Conservation (phyloP, 2,329 filamentous ascomycete species). For the Phoma sp. region DNA sequence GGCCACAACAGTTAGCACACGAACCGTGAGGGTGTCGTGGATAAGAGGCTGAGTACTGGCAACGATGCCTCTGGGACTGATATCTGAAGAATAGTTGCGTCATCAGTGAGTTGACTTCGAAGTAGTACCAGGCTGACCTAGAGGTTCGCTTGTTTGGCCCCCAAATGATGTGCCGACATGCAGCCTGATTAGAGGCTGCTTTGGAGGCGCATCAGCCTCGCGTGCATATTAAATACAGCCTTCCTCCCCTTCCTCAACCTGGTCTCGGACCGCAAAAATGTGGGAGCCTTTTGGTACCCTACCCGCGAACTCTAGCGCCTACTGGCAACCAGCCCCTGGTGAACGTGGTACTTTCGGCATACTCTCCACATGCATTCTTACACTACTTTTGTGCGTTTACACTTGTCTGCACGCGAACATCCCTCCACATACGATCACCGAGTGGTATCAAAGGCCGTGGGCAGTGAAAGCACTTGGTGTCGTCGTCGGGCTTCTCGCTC, state of each 20-base stretch:
- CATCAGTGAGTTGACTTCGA: too few relatives aligned
- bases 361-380: neutral
- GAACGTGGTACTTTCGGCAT: neutral
- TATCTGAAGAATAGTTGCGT: too few relatives aligned
- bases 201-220: too few relatives aligned
- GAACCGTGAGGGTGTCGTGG: neutral
- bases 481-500: neutral
- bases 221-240: too few relatives aligned
- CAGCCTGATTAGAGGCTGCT: too few relatives aligned
- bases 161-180: too few relatives aligned
- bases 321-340: neutral
- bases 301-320: neutral
- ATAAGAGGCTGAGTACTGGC: too few relatives aligned
- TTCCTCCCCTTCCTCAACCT: too few relatives aligned
- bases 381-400: neutral
- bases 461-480: neutral
- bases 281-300: neutral
- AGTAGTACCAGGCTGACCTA: too few relatives aligned
- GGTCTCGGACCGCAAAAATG: neutral
- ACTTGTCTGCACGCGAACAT: constrained; percentile 1
- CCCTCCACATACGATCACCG: neutral
- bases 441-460: neutral
- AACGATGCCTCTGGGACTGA: too few relatives aligned
- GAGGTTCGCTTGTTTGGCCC: too few relatives aligned
- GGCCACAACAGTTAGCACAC: too few relatives aligned